Percentiles rank a stretch among this genome's conserved stretches.
Evolutionary conservation across 192 early-diverging fungal genomes (phyloP).

Genomic region (Pilaira anomala): DNA sequence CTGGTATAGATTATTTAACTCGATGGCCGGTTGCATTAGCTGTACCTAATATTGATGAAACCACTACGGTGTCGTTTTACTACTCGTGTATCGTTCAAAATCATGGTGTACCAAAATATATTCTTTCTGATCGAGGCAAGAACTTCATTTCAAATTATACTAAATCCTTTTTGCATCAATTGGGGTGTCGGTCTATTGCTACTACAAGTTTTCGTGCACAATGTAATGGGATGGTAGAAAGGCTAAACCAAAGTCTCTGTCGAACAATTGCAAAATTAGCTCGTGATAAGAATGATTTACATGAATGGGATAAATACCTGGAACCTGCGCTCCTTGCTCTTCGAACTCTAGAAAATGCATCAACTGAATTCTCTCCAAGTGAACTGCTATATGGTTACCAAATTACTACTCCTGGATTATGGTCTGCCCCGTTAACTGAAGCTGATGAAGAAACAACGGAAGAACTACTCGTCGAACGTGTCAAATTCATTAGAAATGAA

Average conservation of each 20-base stretch:
- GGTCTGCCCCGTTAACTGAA: constrained; percentile 5
- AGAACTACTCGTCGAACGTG: background rate
- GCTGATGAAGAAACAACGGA: background rate
- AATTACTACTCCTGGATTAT: constrained; percentile 5
- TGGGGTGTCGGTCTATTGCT: background rate
- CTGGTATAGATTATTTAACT: constrained; percentile 28
- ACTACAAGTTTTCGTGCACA: constrained; percentile 21
- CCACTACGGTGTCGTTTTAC: background rate
- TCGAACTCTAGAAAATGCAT: constrained; percentile 10
- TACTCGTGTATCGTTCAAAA: background rate
- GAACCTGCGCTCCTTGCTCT: constrained; percentile 15
- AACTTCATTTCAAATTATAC: constrained; percentile 15
- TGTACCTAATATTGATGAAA: constrained; percentile 5
- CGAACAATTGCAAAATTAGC: constrained; percentile 17
- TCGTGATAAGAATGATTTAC: background rate
- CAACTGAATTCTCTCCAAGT: background rate
- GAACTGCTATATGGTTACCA: constrained; percentile 20
- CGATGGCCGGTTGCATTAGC: constrained; percentile 21
- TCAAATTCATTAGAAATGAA: background rate
- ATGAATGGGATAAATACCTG: constrained; percentile 6
- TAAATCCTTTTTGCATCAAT: background rate
- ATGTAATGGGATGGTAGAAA: constrained; percentile 13
- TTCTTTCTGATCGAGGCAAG: constrained; percentile 18
- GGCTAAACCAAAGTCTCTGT: constrained; percentile 22
- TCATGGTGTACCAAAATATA: constrained; percentile 16